Evolutionary conservation across 2,329 filamentous ascomycete genomes (phyloP).

Genomic region (Aureobasidium sp.): DNA sequence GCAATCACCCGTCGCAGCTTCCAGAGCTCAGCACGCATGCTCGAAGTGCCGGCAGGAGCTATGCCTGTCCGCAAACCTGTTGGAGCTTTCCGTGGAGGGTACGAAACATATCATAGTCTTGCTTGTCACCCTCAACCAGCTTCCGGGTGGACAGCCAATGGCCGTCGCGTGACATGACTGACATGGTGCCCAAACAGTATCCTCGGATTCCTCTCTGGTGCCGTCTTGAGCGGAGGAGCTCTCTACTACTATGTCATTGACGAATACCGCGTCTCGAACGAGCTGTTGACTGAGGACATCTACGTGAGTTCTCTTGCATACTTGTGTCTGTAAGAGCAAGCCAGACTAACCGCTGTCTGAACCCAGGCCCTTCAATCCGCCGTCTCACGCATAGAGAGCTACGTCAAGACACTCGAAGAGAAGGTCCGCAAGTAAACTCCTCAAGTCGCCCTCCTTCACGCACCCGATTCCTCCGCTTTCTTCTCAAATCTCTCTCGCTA

Average conservation of each 20-base stretch:
- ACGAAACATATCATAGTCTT: constrained; percentile 30
- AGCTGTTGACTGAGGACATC: constrained; percentile 90
- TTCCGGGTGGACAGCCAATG: background rate
- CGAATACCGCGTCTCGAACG: constrained; percentile 90
- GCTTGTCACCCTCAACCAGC: background rate
- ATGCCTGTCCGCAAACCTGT: constrained; percentile 57
- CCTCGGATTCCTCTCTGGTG: constrained; percentile 85
- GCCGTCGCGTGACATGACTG: constrained; percentile 6
- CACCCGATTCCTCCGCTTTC: background rate
- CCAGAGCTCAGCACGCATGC: constrained; percentile 30
- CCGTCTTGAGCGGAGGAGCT: constrained; percentile 67
- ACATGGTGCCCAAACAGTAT: constrained; percentile 49
- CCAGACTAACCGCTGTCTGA: background rate
- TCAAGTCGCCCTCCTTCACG: background rate
- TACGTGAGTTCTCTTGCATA: constrained; percentile 52
- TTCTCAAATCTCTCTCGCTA: background rate
- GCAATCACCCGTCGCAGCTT: constrained; percentile 29
- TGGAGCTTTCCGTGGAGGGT: constrained; percentile 67
- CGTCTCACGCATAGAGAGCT: constrained; percentile 77
- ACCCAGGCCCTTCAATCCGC: constrained; percentile 74
- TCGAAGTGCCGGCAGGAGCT: constrained; percentile 25
- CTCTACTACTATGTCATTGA: constrained; percentile 91
- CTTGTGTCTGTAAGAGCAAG: background rate
- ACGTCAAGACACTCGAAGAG: constrained; percentile 74
- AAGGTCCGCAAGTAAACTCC: constrained; percentile 45